phyloP scores from a whole-genome alignment of 1,139 yeast species.

The Yamadazyma aaseri region DNA sequence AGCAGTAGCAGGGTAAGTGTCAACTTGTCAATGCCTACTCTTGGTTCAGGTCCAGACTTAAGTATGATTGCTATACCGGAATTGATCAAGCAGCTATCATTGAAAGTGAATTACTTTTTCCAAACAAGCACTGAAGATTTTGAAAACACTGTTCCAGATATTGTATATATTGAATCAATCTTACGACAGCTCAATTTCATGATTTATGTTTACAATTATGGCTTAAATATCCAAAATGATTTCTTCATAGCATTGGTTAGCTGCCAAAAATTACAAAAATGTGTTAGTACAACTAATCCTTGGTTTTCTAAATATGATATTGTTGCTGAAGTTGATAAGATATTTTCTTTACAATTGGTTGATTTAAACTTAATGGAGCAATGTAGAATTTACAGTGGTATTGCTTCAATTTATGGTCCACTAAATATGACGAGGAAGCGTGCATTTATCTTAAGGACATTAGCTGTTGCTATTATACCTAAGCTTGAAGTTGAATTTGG shows the following conservation, averaged over 20 bases:
- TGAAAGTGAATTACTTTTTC: slow-evolving; percentile 55
- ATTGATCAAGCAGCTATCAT: slow-evolving; percentile 43
- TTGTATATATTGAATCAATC: slow-evolving; percentile 73
- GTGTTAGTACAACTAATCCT: slow-evolving; percentile 7
- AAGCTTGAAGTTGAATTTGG: slow-evolving; percentile 22
- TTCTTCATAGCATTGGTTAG: slow-evolving; percentile 36
- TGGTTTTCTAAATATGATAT: slow-evolving; percentile 40
- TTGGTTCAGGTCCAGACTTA: slow-evolving; percentile 24
- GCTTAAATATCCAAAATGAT: slow-evolving; percentile 46
- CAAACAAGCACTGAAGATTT: slow-evolving; percentile 57
- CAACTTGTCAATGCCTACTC: background rate
- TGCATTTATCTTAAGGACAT: slow-evolving; percentile 64
- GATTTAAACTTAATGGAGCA: slow-evolving; percentile 54
- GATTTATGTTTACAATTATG: slow-evolving; percentile 48
- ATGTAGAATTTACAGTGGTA: slow-evolving; percentile 59
- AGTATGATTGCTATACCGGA: slow-evolving; percentile 40
- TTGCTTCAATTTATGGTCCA: slow-evolving; percentile 64
- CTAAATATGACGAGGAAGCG: slow-evolving; percentile 66
- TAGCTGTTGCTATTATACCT: slow-evolving; percentile 53
- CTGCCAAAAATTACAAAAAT: slow-evolving; percentile 11
- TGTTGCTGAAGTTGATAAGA: slow-evolving; percentile 49
- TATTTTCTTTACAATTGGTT: slow-evolving; percentile 37
- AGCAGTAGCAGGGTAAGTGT: slow-evolving; percentile 5
- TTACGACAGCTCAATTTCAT: slow-evolving; percentile 64
- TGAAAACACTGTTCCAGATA: slow-evolving; percentile 80